Evolutionary conservation across 768 basidiomycete genomes (phyloP).

Genomic region (Mrakia gelida): DNA sequence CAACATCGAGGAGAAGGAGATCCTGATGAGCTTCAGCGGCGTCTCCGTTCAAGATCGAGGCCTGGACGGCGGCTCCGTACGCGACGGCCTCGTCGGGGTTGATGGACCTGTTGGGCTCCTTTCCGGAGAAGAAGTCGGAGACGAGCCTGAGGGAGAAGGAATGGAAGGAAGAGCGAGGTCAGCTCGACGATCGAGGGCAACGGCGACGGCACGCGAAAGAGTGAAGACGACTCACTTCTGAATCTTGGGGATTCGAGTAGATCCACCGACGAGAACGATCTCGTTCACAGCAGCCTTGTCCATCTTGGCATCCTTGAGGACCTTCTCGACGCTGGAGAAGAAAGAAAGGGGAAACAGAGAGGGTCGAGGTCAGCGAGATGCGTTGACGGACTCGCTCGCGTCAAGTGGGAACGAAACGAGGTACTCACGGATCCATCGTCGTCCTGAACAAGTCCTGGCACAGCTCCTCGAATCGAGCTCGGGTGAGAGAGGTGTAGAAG

Average conservation of each 20-base stretch:
- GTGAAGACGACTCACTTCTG: conserved; percentile 40
- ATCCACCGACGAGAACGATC: conserved; percentile 96
- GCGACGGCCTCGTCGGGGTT: conserved; percentile 99
- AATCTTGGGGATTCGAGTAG: conserved; percentile 60
- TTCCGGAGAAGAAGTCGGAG: conserved; percentile 80
- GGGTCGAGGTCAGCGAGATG: too few relatives aligned
- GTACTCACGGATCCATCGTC: conserved; percentile 66
- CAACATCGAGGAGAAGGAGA: conserved; percentile 3
- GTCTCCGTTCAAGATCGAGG: conserved; percentile 7
- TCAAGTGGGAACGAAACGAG: too few relatives aligned
- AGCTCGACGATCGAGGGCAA: neutral
- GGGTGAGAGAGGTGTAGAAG: conserved; percentile 96
- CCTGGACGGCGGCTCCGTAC: conserved; percentile 58
- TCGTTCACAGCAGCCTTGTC: conserved; percentile 85
- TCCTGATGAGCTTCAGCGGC: conserved; percentile 8
- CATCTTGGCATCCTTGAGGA: conserved; percentile 94
- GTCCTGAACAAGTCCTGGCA: conserved; percentile 92
- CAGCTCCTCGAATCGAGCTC: conserved; percentile 94
- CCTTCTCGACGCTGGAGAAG: conserved; percentile 53
- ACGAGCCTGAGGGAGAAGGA: neutral
- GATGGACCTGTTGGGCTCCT: conserved; percentile 66
- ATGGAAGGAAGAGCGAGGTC: neutral
- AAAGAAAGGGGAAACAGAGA: neutral
- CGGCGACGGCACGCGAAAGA: neutral
- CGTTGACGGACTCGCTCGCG: too few relatives aligned